Percentiles rank a stretch among this genome's conserved stretches.
phyloP scores from a whole-genome alignment of 1,284 basidiomycete species.

The Sporisorium scitamineum region DNA sequence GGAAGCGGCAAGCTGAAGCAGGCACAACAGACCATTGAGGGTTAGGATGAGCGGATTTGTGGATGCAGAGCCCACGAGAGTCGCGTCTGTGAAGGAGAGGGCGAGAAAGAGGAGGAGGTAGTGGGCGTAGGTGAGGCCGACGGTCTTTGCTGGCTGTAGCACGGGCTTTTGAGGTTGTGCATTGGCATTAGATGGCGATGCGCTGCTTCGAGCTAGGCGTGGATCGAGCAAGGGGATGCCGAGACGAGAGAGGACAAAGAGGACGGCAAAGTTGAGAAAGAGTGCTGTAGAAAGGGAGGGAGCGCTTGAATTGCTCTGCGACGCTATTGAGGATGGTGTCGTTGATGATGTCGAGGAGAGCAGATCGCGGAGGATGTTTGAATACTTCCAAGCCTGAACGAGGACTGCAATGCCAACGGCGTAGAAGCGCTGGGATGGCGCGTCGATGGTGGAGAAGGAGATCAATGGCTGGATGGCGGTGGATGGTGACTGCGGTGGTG shows the following conservation, averaged over 20 bases:
- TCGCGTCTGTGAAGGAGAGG: constrained; percentile 42
- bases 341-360: constrained; percentile 13
- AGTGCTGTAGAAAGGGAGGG: constrained; percentile 75
- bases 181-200: constrained; percentile 76
- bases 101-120: constrained; percentile 46
- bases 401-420: constrained; percentile 72
- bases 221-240: constrained; percentile 83
- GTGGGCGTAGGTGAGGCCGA: constrained; percentile 34
- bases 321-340: constrained; percentile 18
- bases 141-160: constrained; percentile 74
- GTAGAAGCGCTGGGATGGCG: constrained; percentile 74
- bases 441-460: constrained; percentile 68
- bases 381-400: constrained; percentile 70
- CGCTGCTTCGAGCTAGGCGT: constrained; percentile 74
- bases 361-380: constrained; percentile 17
- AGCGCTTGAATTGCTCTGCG: constrained; percentile 70
- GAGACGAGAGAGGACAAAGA: constrained; percentile 75
- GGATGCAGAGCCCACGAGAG: constrained; percentile 37
- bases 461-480: constrained; percentile 61
- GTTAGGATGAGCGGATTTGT: constrained; percentile 31
- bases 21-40: constrained; percentile 25
- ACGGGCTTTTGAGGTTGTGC: constrained; percentile 76
- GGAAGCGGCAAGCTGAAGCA: constrained; percentile 23
- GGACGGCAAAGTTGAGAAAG: constrained; percentile 72
- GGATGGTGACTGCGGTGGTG: constrained; percentile 7